Percentiles rank a stretch among this genome's conserved stretches.
phyloP scores from a whole-genome alignment of 768 basidiomycete species.

The Krasilnikovozyma curviuscula region DNA sequence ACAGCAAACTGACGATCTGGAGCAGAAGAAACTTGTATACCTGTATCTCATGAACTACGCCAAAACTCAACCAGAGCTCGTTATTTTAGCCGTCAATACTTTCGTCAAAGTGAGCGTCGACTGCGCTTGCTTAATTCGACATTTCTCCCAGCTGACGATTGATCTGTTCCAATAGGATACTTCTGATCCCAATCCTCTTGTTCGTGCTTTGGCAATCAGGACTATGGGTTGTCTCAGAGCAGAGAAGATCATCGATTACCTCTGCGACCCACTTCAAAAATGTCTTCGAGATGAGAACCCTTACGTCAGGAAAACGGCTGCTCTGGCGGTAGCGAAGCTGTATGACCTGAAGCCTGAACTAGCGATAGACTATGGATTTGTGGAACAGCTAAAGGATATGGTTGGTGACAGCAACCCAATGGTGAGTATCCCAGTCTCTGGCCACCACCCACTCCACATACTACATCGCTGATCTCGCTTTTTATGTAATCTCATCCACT shows the following conservation, averaged over 20 bases:
- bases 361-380: slow-evolving; percentile 66
- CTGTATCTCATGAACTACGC: slow-evolving; percentile 30
- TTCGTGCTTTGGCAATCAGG: slow-evolving; percentile 85
- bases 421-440: slow-evolving; percentile 1
- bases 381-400: slow-evolving; percentile 68
- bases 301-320: slow-evolving; percentile 95
- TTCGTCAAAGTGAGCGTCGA: slow-evolving; percentile 45
- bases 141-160: background rate
- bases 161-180: slow-evolving; percentile 41
- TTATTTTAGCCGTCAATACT: slow-evolving; percentile 96
- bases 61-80: slow-evolving; percentile 94
- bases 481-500: background rate
- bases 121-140: slow-evolving; percentile 9
- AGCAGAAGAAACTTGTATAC: slow-evolving; percentile 99
- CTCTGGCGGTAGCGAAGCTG: slow-evolving; percentile 79
- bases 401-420: slow-evolving; percentile 45
- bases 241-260: slow-evolving; percentile 97
- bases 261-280: slow-evolving; percentile 84
- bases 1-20: slow-evolving; percentile 89
- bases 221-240: slow-evolving; percentile 96
- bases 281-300: slow-evolving; percentile 89
- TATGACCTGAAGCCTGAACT: slow-evolving; percentile 93
- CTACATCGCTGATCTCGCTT: background rate
- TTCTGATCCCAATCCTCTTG: slow-evolving; percentile 88
- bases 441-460: background rate